Conservation (phyloP, 257 asterid species). For the Perilla frutescens region DNA sequence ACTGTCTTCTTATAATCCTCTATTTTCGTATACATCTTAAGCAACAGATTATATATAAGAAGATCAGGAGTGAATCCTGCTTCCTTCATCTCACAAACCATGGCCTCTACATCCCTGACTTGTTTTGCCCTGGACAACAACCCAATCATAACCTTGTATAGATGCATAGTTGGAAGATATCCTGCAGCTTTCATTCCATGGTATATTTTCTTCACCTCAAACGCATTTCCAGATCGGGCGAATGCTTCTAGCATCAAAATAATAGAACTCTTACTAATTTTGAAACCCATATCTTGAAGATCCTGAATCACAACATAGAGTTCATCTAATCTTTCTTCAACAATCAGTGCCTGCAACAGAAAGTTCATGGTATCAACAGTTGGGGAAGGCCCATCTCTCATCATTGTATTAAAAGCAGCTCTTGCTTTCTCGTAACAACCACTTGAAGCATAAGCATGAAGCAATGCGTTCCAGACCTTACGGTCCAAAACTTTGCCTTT, state of each 20-base stretch:
- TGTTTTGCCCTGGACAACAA: constrained; percentile 74
- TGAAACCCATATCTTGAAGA: constrained; percentile 95
- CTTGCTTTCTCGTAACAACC: constrained; percentile 95
- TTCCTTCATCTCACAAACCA: constrained; percentile 88
- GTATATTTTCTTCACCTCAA: constrained; percentile 90
- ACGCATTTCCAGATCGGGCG: constrained; percentile 72
- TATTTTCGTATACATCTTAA: constrained; percentile 64
- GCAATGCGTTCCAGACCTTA: constrained; percentile 79
- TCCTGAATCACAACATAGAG: constrained; percentile 92
- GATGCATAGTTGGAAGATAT: constrained; percentile 96
- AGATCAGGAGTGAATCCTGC: constrained; percentile 81
- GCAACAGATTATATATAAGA: constrained; percentile 72
- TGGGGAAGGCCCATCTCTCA: constrained; percentile 95
- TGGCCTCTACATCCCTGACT: constrained; percentile 85
- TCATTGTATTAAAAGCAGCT: constrained; percentile 90
- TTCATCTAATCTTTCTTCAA: constrained; percentile 79
- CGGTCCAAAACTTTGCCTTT: constrained; percentile 61
- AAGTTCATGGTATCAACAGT: constrained; percentile 79
- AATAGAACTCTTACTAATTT: constrained; percentile 84
- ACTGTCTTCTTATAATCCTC: constrained; percentile 89
- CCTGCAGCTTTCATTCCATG: constrained; percentile 94
- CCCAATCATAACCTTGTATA: constrained; percentile 86
- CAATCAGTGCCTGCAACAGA: constrained; percentile 82
- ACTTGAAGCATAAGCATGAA: constrained; percentile 77
- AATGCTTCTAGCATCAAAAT: constrained; percentile 96